Base-by-base conservation (phyloP, 257 asterid genomes). In the Schizonepeta tenuifolia region DNA sequence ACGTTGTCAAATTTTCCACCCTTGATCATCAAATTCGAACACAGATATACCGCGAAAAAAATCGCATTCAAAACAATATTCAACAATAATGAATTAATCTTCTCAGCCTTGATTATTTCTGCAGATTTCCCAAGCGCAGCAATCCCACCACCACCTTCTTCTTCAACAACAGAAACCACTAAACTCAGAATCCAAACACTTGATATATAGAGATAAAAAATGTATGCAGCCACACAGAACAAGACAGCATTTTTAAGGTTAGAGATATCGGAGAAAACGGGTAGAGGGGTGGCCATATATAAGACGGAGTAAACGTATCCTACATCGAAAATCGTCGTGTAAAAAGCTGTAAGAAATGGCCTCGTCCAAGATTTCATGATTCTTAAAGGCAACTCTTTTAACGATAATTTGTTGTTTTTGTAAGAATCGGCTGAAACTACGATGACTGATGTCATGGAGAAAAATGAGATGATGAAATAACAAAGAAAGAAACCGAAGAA, bases 81-180 rank as follows among this genome's bases (percentile, higher is more conserved):
- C 64, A 72, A 7, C 18, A 77, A 17, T 56, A 77, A 58, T 0
- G 54, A 71, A 67, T 24, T 13, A 2, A 77, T 21, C 13, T 70
- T 72, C 13, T 57, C 61, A 0, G 58, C 77, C 57, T 56, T 44
- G 11, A 77, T 60, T 14, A 65, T 31, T 14, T 15, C 66, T 3
- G 58, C 81, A 59, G 81, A 65, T 77, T 40, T 77, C 8, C 78
- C 78, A 40, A 77, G 35, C 26, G 82, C 78, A 44, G 56, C 55
- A 65, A 58, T 6, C 66, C 82, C 78, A 66, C 50, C 69, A 49
- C 51, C 13, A 2, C 40, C 26, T 1, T 77, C 57, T 22, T 77
- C 76, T 6, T 65, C 81, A 17, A 65, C 36, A 49, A 71, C 75
- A 2, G 82, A 35, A 31, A 77, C 73, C 59, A 77, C 75, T 2